A percentile compares a stretch with the other conserved stretches of the same genome.
Conservation (phyloP, 345 rosid genomes). For the Pistacia vera region DNA sequence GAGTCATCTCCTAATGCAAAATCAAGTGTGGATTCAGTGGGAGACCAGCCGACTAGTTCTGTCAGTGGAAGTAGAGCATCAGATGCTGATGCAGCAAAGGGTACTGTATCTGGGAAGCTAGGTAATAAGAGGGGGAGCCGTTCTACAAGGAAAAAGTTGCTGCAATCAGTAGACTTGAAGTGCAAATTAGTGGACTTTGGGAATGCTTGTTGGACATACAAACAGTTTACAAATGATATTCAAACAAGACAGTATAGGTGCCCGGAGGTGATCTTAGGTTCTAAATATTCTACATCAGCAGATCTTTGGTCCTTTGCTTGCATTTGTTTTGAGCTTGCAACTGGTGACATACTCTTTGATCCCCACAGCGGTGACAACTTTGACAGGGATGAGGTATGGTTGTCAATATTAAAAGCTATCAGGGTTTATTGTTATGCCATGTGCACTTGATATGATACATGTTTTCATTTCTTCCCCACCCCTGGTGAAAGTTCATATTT, state of each 20-base stretch:
- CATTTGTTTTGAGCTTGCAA: constrained; percentile 79
- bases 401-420: constrained; percentile 10
- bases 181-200: constrained; percentile 84
- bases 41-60: constrained; percentile 41
- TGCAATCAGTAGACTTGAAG: constrained; percentile 50
- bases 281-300: constrained; percentile 76
- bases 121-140: constrained; percentile 50
- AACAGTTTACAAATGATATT: constrained; percentile 75
- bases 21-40: constrained; percentile 30
- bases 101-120: constrained; percentile 26
- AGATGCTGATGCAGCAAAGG: constrained; percentile 46
- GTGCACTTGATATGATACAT: not conserved
- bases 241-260: constrained; percentile 81
- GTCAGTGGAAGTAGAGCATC: constrained; percentile 27
- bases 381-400: constrained; percentile 74
- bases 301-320: constrained; percentile 86
- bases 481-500: not conserved
- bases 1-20: constrained; percentile 32
- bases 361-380: constrained; percentile 75
- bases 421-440: not conserved
- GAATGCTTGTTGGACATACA: constrained; percentile 82
- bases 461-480: not conserved
- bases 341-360: constrained; percentile 78
- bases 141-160: constrained; percentile 47
- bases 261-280: constrained; percentile 76